A percentile compares a stretch with the other conserved stretches of the same genome.
These are phyloP conservation scores for Neurospora tetraspora DNA, from an alignment of 495 filamentous ascomycete species.

Conservation along the genomic window DNA sequence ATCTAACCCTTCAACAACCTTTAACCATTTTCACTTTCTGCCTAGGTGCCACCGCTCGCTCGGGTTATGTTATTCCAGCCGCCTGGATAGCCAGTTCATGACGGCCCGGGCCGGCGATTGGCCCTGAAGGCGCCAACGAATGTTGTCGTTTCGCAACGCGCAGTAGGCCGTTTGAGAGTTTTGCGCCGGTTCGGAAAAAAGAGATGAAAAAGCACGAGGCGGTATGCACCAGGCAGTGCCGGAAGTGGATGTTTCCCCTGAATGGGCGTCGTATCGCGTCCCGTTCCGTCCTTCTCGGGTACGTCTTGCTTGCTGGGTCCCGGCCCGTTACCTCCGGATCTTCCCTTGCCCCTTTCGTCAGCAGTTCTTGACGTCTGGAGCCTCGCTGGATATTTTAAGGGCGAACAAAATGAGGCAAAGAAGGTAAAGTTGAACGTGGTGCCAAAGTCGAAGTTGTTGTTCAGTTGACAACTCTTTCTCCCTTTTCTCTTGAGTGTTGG, in stretches of 20 bases:
- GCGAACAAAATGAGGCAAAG: background rate
- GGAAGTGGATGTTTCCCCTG: background rate
- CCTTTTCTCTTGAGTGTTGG: background rate
- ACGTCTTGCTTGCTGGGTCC: background rate
- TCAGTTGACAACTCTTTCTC: background rate
- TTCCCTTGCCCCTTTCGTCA: background rate
- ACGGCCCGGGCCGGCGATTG: constrained; percentile 7
- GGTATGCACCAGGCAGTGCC: background rate
- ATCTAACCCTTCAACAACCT: background rate
- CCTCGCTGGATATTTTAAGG: background rate
- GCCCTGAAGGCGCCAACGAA: background rate
- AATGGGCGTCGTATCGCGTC: background rate
- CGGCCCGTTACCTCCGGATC: background rate
- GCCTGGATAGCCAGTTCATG: constrained; percentile 24
- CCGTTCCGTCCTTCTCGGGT: background rate
- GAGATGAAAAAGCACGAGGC: background rate
- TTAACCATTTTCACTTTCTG: background rate
- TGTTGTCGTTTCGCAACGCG: background rate
- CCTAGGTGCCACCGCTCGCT: background rate
- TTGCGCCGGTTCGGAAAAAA: background rate
- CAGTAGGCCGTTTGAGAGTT: constrained; percentile 1
- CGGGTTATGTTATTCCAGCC: constrained; percentile 8
- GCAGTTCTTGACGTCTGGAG: background rate
- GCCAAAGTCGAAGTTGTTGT: background rate
- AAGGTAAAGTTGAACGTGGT: background rate